phyloP scores from a whole-genome alignment of 495 filamentous ascomycete genomes.

The Aspergillus kassunensis region DNA sequence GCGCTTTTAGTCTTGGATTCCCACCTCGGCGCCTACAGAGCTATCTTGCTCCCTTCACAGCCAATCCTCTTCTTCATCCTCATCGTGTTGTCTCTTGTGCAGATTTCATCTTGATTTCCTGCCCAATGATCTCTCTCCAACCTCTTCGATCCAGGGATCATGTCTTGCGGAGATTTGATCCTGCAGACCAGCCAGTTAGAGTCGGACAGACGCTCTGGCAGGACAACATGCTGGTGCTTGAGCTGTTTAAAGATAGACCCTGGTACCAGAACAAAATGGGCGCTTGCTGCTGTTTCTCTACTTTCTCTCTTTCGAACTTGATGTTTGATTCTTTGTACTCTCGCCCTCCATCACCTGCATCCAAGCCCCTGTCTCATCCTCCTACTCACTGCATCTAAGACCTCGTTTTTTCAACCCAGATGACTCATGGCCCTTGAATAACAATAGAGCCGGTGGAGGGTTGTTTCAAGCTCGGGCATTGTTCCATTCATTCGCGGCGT shows the following conservation, averaged over 20 bases:
- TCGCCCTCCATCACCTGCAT: too few relatives aligned
- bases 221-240: neutral
- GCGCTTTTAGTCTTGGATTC: slow-evolving; percentile 7
- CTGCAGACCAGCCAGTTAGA: slow-evolving; percentile 11
- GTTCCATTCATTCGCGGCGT: slow-evolving; percentile 12
- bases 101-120: slow-evolving; percentile 1
- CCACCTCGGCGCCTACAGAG: slow-evolving; percentile 26
- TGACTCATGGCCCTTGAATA: slow-evolving; percentile 9
- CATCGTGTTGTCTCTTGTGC: slow-evolving; percentile 7
- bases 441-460: slow-evolving; percentile 6
- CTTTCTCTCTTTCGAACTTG: neutral
- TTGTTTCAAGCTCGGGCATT: slow-evolving; percentile 5
- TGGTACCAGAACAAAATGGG: slow-evolving; percentile 9
- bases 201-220: too few relatives aligned
- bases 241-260: neutral
- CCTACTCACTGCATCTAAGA: neutral
- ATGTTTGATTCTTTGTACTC: slow-evolving; percentile 3
- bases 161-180: slow-evolving; percentile 5
- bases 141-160: neutral
- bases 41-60: slow-evolving; percentile 4
- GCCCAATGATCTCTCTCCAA: slow-evolving; percentile 4
- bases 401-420: neutral
- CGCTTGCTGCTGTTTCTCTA: neutral
- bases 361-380: too few relatives aligned
- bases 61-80: slow-evolving; percentile 14